Conservation (phyloP, 441 rosid species). For the Pelargonium fulgidum region DNA sequence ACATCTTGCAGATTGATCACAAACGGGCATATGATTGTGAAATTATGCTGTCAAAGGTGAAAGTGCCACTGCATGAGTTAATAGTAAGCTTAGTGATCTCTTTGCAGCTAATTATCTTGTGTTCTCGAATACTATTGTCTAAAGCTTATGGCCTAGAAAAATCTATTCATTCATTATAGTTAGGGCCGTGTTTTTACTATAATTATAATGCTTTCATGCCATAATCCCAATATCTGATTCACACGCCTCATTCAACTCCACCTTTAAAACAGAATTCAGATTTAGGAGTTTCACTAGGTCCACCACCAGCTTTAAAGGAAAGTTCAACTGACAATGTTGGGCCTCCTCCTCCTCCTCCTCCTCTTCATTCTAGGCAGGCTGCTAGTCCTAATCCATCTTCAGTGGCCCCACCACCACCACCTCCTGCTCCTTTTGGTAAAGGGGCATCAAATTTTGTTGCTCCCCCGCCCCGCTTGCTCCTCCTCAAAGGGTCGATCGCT, state of each 20-base stretch:
- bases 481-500: conserved; percentile 52
- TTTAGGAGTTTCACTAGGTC: background rate
- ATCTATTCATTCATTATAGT: too few species aligned
- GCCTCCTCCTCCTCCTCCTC: conserved; percentile 54
- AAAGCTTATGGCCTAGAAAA: too few species aligned
- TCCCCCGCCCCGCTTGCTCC: conserved; percentile 52
- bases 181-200: too few species aligned
- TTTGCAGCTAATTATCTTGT: too few species aligned
- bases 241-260: background rate
- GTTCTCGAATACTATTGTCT: too few species aligned
- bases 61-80: conserved; percentile 79
- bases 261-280: background rate
- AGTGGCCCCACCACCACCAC: conserved; percentile 42
- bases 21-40: conserved; percentile 96
- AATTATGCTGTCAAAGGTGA: conserved; percentile 93
- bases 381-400: conserved; percentile 21
- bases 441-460: conserved; percentile 28
- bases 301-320: background rate
- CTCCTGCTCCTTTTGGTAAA: conserved; percentile 48
- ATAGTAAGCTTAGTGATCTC: conserved; percentile 46
- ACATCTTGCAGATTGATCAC: conserved; percentile 77
- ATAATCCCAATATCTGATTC: too few species aligned
- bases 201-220: too few species aligned
- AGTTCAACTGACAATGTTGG: background rate
- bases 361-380: conserved; percentile 26